Evolutionary conservation across 208 protist species (phyloP), one percentile per base, ranked within the genome.

Genomic region (Wallacemonas sp.): DNA sequence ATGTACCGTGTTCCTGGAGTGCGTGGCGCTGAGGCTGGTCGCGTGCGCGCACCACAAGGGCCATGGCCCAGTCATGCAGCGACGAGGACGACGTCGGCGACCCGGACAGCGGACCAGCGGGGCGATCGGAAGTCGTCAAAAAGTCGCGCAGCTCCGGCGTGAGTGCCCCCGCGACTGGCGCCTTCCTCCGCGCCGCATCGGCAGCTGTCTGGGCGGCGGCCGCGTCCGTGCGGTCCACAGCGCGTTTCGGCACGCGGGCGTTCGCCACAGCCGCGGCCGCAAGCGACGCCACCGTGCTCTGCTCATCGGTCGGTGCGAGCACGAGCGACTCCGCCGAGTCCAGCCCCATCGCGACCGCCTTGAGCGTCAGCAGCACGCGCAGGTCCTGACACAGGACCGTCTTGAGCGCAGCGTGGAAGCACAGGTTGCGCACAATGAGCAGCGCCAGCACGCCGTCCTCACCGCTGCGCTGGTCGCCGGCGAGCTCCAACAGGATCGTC

Each of bases 401-500:
- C 72, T 95, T 95, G 10, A 92, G 50, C 3, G 61, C 32, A 0
- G 68, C 52, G 33, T 76, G 62, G 70, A 92, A 95, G 71, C 85
- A 92, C 29, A 93, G 45, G 54, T 95, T 93, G 16, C 90, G 90
- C 22, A 95, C 46, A 0, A 65, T 67, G 12, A 95, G 72, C 32
- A 93, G 62, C 8, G 90, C 76, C 18, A 95, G 65, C 22, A 84
- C 87, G 26, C 80, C 76, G 8, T 57, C 48, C 22, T 22, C 28
- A 10, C 33, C 61, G 25, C 44, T 16, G 20, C 42, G 67, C 2
- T 64, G 64, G 12, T 70, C 63, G 14, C 65, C 76, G 10, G 89
- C 82, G 16, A 76, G 23, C 50, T 91, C 89, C 36, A 89, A 33
- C n/a, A 94, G 33, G 1, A 89, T 79, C 11, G 76, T 86, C 65